These are phyloP conservation scores for Candida xiaguanensis DNA, from an alignment of 805 yeast species.

Conservation along the genomic window DNA sequence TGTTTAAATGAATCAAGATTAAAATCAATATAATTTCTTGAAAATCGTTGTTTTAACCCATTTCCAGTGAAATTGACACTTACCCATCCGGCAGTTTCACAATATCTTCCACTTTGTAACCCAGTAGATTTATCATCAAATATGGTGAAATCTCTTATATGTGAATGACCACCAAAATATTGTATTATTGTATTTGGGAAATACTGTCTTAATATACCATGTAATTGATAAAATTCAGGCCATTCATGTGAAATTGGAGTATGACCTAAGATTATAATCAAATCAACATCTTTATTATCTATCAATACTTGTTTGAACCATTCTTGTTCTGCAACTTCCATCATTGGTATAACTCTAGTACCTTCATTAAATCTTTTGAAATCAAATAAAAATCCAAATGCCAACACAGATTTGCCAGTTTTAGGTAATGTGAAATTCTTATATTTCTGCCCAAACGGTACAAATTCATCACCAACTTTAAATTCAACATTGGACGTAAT, in stretches of 20 bases:
- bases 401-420: constrained; percentile 49
- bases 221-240: constrained; percentile 49
- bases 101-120: constrained; percentile 87
- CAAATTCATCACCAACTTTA: constrained; percentile 40
- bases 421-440: constrained; percentile 63
- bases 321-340: constrained; percentile 45
- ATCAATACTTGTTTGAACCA: constrained; percentile 61
- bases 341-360: constrained; percentile 62
- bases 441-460: constrained; percentile 65
- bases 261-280: constrained; percentile 74
- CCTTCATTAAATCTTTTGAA: constrained; percentile 58
- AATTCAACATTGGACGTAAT: constrained; percentile 72
- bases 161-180: constrained; percentile 93
- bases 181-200: constrained; percentile 70
- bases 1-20: constrained; percentile 64
- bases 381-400: constrained; percentile 78
- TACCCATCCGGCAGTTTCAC: constrained; percentile 91
- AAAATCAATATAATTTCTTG: constrained; percentile 79
- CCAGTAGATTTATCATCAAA: constrained; percentile 68
- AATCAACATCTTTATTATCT: constrained; percentile 45
- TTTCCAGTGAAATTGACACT: constrained; percentile 42
- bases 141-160: constrained; percentile 76
- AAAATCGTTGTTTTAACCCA: constrained; percentile 22
- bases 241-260: constrained; percentile 57
- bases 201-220: constrained; percentile 46